Percentiles rank a stretch among this genome's conserved stretches.
Evolutionary conservation across 2,329 filamentous ascomycete species (phyloP).

Genomic region (Trichoderma oligosporum): DNA sequence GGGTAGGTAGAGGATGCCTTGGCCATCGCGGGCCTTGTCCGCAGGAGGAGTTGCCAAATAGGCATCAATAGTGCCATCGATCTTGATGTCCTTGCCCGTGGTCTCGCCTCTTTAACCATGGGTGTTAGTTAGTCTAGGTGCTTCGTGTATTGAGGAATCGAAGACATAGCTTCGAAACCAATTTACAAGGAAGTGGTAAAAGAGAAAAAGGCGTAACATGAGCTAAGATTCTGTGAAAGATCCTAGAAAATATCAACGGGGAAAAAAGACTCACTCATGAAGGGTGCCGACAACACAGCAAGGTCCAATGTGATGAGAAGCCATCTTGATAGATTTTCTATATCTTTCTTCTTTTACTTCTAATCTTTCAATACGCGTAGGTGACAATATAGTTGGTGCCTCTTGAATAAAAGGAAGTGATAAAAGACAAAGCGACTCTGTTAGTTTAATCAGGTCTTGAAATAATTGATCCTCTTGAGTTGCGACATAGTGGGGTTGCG

Average conservation of each 20-base stretch:
- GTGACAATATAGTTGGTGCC: background rate
- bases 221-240: background rate
- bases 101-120: slow-evolving; percentile 11
- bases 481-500: slow-evolving; percentile 1
- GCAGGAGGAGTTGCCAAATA: slow-evolving; percentile 23
- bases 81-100: slow-evolving; percentile 14
- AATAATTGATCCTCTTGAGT: too few relatives aligned
- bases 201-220: background rate
- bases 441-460: too few relatives aligned
- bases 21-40: slow-evolving; percentile 5
- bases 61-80: slow-evolving; percentile 24
- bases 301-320: slow-evolving; percentile 48
- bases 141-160: too few relatives aligned
- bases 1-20: slow-evolving; percentile 19
- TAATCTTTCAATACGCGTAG: background rate
- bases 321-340: slow-evolving; percentile 40
- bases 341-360: too few relatives aligned
- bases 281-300: slow-evolving; percentile 53
- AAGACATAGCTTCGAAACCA: too few relatives aligned
- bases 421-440: background rate
- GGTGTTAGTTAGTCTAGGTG: background rate
- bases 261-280: slow-evolving; percentile 45
- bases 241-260: background rate
- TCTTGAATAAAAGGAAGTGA: background rate
- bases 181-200: too few relatives aligned